phyloP scores from a whole-genome alignment of 345 rosid genomes.

The Citrus sp. region DNA sequence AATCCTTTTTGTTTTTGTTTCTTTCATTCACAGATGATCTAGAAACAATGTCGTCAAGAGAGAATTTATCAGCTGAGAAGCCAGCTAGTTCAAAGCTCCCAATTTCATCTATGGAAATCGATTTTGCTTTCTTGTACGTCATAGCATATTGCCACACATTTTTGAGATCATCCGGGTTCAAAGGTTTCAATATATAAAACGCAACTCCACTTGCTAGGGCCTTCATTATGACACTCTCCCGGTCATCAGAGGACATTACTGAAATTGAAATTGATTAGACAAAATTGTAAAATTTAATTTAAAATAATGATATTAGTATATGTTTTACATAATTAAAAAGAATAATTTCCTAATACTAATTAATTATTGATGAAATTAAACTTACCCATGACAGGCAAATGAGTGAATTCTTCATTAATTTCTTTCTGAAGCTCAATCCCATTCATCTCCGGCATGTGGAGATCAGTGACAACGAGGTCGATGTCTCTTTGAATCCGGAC shows the following conservation, averaged over 20 bases:
- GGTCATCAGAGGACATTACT: slow-evolving; percentile 72
- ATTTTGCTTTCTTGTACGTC: slow-evolving; percentile 33
- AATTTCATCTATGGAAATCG: slow-evolving; percentile 13
- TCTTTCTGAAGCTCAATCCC: slow-evolving; percentile 49
- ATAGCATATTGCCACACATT: slow-evolving; percentile 56
- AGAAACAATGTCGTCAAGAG: slow-evolving; percentile 4
- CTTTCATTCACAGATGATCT: slow-evolving; percentile 15
- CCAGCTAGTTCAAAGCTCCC: slow-evolving; percentile 6
- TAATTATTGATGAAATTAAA: not conserved
- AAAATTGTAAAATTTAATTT: too few relatives aligned
- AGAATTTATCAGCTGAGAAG: not conserved
- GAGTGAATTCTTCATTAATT: slow-evolving; percentile 36
- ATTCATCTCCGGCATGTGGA: slow-evolving; percentile 66
- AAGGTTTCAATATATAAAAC: slow-evolving; percentile 58
- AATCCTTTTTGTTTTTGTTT: not conserved
- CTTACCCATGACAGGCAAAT: slow-evolving; percentile 63
- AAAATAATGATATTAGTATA: not conserved
- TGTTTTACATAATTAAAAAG: not conserved
- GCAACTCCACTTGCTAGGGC: slow-evolving; percentile 59
- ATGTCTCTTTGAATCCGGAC: slow-evolving; percentile 28
- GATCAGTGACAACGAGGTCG: slow-evolving; percentile 65
- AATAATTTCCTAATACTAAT: not conserved
- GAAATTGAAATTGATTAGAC: not conserved
- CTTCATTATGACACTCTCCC: slow-evolving; percentile 32
- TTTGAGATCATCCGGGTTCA: slow-evolving; percentile 42